Evolutionary conservation across 1,284 basidiomycete genomes (phyloP), one percentile per base, ranked within the genome.

Genomic region (Agroathelia rolfsii): DNA sequence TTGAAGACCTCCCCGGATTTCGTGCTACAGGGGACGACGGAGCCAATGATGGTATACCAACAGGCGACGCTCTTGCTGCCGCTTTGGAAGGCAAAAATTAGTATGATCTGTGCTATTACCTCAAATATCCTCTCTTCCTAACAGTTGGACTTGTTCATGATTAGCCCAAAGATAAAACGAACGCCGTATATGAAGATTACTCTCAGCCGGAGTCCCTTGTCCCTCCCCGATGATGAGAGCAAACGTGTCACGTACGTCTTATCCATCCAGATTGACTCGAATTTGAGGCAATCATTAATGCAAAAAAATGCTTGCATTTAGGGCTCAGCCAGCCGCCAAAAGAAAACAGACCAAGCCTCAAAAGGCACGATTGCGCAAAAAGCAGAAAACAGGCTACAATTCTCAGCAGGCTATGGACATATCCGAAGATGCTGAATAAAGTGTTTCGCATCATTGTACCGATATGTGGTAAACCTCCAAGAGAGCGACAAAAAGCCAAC

Each of bases 151-250:
- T 20, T 22, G 5, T 28, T 32, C n/a, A 4, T 25, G 16, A 14
- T 10, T 37, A 85, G 85, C 41, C 56, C 74, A 6, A 71, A 70
- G 40, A 69, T 74, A 50, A 66, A 64, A 5, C 72, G 76, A 45
- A 71, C 69, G 2, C 78, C 84, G 1, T 86, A 73, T 44, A 80
- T 90, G 71, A 71, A 69, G 41, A 64, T 89, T 40, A 87, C 76
- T 0, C 58, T 90, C 0, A 76, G 71, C 11, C 59, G 62, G 16
- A 48, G 46, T 27, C 61, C 69, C 22, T n/a, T n/a, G n/a, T n/a
- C n/a, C n/a, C 49, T 80, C 2, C 62, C 64, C 3, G 55, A 64
- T 12, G 46, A 68, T 24, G 51, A 47, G 16, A 41, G 49, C 17
- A 43, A 49, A 20, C 58, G 64, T 5, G 64, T 66, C 26, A 81